Base-by-base conservation (phyloP, 441 rosid genomes). In the Bocquillonia castaneifolia region DNA sequence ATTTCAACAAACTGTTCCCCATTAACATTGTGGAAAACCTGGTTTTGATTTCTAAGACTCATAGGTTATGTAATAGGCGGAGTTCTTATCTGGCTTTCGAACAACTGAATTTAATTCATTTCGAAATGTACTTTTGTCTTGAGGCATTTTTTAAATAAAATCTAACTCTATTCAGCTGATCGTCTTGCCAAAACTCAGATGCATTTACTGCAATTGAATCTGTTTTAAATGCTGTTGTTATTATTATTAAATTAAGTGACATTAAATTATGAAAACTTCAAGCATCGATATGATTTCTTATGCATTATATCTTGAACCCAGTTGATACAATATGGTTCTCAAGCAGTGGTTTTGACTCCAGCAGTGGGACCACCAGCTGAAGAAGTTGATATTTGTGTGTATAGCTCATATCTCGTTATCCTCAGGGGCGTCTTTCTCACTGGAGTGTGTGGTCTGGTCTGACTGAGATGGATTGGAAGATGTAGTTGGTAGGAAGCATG, bases 301-400 rank as follows among this genome's bases (percentile, higher is more conserved):
- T 29, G 7, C 20, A 18, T 2, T 15, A 32, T 42, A 17, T 47
- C 10, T 17, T 39, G 22, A n/a, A 57, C 36, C 22, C 53, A 58
- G 70, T 70, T 50, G 54, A 61, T 68, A 36, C 25, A 10, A 6
- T 15, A 26, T 36, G 64, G 68, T 70, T 55, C 45, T 18, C 42
- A 26, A 58, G 68, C 18, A 29, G 20, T 62, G 15, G 57, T n/a
- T 42, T 62, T 40, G 8, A 52, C 62, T 52, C 69, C 29, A 40
- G 75, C 45, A 40, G 37, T 51, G 20, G 65, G 45, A 67, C 22
- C 62, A 59, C 50, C 36, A 47, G 39, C 34, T 9, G 62, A n/a
- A 22, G 63, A 36, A 39, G 53, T 17, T 31, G 2, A 31, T 39
- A 48, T 29, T 55, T 31, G 51, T 54, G 18, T 36, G 22, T 39